phyloP scores from a whole-genome alignment of 306 rosid species.

The Sophora flavescens region DNA sequence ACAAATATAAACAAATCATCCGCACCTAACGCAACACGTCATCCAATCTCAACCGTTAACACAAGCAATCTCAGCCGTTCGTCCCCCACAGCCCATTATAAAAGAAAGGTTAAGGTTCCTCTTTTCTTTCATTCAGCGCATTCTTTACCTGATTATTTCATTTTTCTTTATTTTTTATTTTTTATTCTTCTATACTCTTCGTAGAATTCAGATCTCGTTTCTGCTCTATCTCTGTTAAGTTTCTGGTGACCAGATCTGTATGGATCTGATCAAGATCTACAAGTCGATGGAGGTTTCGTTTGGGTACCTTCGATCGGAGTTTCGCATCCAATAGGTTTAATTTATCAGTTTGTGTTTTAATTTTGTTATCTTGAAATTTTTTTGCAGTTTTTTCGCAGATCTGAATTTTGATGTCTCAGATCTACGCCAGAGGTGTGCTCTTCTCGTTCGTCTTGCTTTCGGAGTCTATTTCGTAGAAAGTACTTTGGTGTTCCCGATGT shows the following conservation, averaged over 20 bases:
- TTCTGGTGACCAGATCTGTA: neutral
- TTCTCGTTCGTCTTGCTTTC: conserved; percentile 10
- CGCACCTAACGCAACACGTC: conserved; percentile 47
- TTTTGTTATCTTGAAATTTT: neutral
- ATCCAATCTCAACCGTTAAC: conserved; percentile 37
- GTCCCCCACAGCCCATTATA: conserved; percentile 29
- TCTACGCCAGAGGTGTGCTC: conserved; percentile 4
- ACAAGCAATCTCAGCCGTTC: conserved; percentile 50
- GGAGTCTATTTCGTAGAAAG: conserved; percentile 20
- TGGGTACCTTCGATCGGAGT: neutral
- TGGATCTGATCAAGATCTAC: conserved; percentile 49
- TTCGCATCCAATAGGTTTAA: neutral
- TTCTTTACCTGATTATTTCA: too few species aligned
- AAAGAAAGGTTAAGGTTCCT: conserved; percentile 20
- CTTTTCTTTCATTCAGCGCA: neutral
- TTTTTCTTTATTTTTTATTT: too few species aligned
- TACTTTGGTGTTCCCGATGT: neutral
- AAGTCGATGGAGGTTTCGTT: neutral
- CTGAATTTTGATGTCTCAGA: neutral
- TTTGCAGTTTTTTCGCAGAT: neutral
- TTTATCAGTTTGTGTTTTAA: neutral
- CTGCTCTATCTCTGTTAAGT: accelerated
- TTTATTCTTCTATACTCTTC: too few species aligned
- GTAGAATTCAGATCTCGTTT: neutral
- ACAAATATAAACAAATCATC: neutral